phyloP scores from a whole-genome alignment of 169 alveolate species.

The Perkinsus chesapeaki region DNA sequence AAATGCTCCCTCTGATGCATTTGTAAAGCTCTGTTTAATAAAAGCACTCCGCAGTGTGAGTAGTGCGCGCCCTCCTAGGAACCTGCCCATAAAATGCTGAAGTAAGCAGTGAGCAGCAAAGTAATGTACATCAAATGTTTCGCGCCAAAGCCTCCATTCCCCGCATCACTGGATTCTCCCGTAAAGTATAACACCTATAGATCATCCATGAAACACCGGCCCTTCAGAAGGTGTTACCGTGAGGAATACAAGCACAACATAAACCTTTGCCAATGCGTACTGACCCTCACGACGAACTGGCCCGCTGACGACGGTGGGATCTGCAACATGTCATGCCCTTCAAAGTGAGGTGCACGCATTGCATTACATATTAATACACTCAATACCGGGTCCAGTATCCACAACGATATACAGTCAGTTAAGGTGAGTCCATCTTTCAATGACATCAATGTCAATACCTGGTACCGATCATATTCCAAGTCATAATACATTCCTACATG shows the following conservation, averaged over 20 bases:
- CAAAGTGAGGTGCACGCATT: neutral
- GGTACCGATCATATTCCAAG: neutral
- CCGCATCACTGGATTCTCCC: neutral
- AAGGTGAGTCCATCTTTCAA: neutral
- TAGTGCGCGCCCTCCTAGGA: neutral
- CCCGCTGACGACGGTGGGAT: neutral
- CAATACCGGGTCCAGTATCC: neutral
- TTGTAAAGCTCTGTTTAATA: neutral
- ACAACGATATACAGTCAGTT: neutral
- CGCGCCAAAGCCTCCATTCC: neutral
- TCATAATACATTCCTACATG: neutral
- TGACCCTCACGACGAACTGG: neutral
- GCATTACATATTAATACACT: neutral
- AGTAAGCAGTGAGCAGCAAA: neutral
- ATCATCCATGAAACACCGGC: neutral
- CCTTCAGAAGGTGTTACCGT: neutral
- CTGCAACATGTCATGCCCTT: neutral
- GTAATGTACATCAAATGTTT: neutral
- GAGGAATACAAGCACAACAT: neutral
- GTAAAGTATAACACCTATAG: neutral
- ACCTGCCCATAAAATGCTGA: neutral
- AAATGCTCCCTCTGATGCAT: neutral
- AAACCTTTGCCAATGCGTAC: neutral
- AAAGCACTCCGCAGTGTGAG: neutral
- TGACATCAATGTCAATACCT: neutral